These are phyloP conservation scores for Arthroderma sp. DNA, from an alignment of 2,329 filamentous ascomycete species.

Conservation along the genomic window DNA sequence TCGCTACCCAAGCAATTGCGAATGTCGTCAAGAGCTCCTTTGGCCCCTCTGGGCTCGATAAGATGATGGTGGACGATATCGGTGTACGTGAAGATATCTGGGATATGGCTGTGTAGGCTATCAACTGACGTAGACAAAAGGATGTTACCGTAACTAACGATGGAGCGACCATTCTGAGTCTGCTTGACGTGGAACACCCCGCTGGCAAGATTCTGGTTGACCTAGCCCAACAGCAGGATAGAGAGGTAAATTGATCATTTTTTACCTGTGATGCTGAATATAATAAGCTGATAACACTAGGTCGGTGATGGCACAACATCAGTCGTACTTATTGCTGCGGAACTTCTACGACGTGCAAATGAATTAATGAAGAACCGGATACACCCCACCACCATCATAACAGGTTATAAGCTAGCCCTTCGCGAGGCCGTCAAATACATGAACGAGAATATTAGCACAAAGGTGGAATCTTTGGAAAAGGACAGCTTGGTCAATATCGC, in stretches of 20 bases:
- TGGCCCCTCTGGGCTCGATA: slow-evolving; percentile 89
- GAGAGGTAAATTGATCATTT: slow-evolving; percentile 45
- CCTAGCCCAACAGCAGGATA: slow-evolving; percentile 94
- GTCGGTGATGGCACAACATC: slow-evolving; percentile 97
- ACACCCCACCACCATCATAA: slow-evolving; percentile 98
- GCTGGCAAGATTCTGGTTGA: slow-evolving; percentile 98
- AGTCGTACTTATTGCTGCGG: slow-evolving; percentile 90
- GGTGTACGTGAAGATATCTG: slow-evolving; percentile 46
- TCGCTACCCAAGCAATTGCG: slow-evolving; percentile 89
- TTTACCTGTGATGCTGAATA: neutral
- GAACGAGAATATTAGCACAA: slow-evolving; percentile 94
- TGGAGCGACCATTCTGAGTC: slow-evolving; percentile 86
- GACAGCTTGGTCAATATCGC: slow-evolving; percentile 90
- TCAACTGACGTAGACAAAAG: slow-evolving; percentile 30
- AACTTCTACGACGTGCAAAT: slow-evolving; percentile 85
- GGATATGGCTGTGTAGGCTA: too few relatives aligned
- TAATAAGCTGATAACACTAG: slow-evolving; percentile 16
- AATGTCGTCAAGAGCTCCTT: slow-evolving; percentile 99
- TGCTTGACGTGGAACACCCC: slow-evolving; percentile 94
- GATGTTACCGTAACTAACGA: slow-evolving; percentile 99
- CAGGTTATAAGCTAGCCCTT: slow-evolving; percentile 87
- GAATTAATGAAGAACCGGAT: slow-evolving; percentile 99
- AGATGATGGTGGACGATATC: slow-evolving; percentile 99
- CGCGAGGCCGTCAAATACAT: slow-evolving; percentile 97
- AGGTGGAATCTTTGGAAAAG: slow-evolving; percentile 79